phyloP scores from a whole-genome alignment of 23 red algal species.

The Chondrus crispus region DNA sequence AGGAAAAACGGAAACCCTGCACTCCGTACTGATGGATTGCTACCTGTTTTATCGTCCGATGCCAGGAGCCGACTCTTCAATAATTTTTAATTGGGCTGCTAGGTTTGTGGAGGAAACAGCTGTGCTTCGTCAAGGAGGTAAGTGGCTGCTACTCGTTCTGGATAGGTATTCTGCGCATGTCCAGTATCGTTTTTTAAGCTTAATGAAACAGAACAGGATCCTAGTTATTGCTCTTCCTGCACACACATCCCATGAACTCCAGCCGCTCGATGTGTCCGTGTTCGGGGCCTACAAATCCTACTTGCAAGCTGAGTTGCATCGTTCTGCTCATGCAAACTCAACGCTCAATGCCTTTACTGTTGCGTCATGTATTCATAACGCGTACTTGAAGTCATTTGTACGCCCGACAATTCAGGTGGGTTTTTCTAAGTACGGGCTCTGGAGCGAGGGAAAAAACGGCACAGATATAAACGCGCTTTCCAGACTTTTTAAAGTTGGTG shows the following conservation, averaged over 20 bases:
- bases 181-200: background rate
- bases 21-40: background rate
- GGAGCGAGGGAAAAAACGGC: too few relatives aligned
- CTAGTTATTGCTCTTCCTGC: background rate
- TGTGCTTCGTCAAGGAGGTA: background rate
- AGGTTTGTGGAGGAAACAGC: slow-evolving; percentile 3
- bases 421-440: too few relatives aligned
- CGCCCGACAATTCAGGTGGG: too few relatives aligned
- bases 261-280: slow-evolving; percentile 19
- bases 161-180: slow-evolving; percentile 13
- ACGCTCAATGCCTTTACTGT: background rate
- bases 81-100: background rate
- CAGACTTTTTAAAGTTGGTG: too few relatives aligned
- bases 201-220: background rate
- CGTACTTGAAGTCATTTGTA: background rate
- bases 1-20: background rate
- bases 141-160: background rate
- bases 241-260: slow-evolving; percentile 5
- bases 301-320: background rate
- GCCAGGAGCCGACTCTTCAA: background rate
- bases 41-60: slow-evolving; percentile 1
- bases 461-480: too few relatives aligned
- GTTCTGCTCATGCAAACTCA: too few relatives aligned
- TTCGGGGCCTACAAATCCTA: background rate
- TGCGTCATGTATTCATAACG: background rate